Conservation (phyloP, 305 asterid species). For the Stenogyne calaminthoides region DNA sequence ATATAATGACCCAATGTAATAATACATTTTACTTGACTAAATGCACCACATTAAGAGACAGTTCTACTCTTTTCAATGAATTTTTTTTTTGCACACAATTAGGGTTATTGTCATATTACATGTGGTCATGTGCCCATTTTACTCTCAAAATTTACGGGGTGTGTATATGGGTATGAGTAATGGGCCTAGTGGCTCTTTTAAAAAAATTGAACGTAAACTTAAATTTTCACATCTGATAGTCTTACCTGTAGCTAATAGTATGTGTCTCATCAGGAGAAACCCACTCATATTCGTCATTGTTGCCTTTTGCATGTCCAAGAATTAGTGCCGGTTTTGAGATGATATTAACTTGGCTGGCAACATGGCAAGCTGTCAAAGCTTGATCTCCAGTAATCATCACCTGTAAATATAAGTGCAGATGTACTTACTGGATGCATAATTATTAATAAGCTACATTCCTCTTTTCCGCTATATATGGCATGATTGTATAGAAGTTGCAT, state of each 20-base stretch:
- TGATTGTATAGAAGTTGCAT: constrained; percentile 1
- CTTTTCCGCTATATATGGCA: not conserved
- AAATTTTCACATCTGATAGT: constrained; percentile 19
- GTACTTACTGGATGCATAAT: constrained; percentile 11
- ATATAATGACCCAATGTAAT: too few species aligned
- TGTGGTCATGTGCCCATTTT: too few species aligned
- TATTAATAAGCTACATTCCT: not conserved
- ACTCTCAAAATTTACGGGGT: too few species aligned
- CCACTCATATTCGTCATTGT: constrained; percentile 70
- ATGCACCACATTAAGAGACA: too few species aligned
- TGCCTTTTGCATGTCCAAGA: constrained; percentile 61
- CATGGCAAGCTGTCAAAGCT: constrained; percentile 99
- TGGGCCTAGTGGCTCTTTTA: too few species aligned
- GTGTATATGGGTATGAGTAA: too few species aligned
- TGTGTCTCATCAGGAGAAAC: constrained; percentile 87
- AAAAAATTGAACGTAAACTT: not conserved
- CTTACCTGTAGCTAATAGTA: constrained; percentile 62
- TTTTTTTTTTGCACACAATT: too few species aligned
- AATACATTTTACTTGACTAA: too few species aligned
- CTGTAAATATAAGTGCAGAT: constrained; percentile 37
- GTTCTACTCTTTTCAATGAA: too few species aligned
- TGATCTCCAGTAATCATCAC: constrained; percentile 99
- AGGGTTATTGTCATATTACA: too few species aligned
- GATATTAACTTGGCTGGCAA: constrained; percentile 93
- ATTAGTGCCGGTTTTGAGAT: constrained; percentile 84